Base-by-base conservation (phyloP, 106 monocot genomes). In the Acanthochlamys bracteata region DNA sequence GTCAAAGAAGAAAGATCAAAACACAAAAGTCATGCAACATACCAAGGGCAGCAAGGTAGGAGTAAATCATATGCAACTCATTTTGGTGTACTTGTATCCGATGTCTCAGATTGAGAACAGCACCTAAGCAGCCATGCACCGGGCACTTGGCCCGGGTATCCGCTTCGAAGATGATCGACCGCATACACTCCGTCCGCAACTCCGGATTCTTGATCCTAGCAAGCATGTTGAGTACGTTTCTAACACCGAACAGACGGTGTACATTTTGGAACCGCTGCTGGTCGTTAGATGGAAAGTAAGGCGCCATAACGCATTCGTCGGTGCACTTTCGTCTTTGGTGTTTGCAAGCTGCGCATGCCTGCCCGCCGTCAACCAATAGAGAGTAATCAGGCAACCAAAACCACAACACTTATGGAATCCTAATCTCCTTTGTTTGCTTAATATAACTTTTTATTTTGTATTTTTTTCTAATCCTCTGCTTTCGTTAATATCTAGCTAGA, bases 171-270 rank as follows among this genome's bases (percentile, higher is more conserved):
- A 77, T n/a, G 51, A 77, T 71, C 20, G 76, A 66, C 0, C 27
- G 55, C 76, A 71, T 71, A 20, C 71, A 70, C 17, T 71, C 66
- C 47, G 65, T 0, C 40, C 61, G 57, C 26, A 42, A 24, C 27
- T 7, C 4, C 7, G 64, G 65, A 0, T 66, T 59, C 51, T 52
- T 4, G n/a, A 70, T 25, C 24, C 39, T 43, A 20, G 41, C 55
- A 10, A 66, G 4, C 52, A 75, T 75, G 42, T 64, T 69, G 46
- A 64, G 41, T 17, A 70, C 73, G 68, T 73, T 78, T 22, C 65
- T 73, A 11, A 79, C 64, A 22, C 79, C 79, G 69, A 79, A 79
- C 13, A 79, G 73, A 4, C 69, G 62, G 52, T 73, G 73, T 13
- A 63, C 73, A 51, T 79, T 73, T 27, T 74, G 69, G 73, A 79